These are phyloP conservation scores for Silene noctiflora DNA, from an alignment of 179 eudicot genomes.

Conservation along the genomic window DNA sequence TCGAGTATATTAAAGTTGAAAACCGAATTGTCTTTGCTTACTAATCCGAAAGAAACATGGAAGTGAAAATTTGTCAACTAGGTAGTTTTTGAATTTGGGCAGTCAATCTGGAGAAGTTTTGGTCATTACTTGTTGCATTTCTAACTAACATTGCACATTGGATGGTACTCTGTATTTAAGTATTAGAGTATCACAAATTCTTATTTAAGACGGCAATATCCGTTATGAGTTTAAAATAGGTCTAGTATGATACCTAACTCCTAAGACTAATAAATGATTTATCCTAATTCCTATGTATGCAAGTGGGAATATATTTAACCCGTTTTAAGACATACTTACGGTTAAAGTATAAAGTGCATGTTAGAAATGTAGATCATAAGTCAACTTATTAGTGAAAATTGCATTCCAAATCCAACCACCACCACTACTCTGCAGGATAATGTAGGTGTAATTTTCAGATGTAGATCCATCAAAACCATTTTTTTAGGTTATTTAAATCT, in stretches of 20 bases:
- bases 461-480: conserved; percentile 19
- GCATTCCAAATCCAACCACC: conserved; percentile 10
- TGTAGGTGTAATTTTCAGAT: conserved; percentile 15
- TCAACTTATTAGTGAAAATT: conserved; percentile 19
- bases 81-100: too few species aligned
- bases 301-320: not conserved
- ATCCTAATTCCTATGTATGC: too few species aligned
- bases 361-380: conserved; percentile 20
- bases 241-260: too few species aligned
- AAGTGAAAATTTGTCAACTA: too few species aligned
- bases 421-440: not conserved
- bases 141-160: conserved; percentile 14
- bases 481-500: not conserved
- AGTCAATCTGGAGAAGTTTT: not conserved
- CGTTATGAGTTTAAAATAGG: not conserved
- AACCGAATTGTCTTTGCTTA: too few species aligned
- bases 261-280: too few species aligned
- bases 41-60: too few species aligned
- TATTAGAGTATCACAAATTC: too few species aligned
- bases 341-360: not conserved
- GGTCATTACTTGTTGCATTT: conserved; percentile 15
- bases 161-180: conserved; percentile 5
- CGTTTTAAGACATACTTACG: not conserved
- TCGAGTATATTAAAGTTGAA: not conserved
- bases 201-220: not conserved